These are phyloP conservation scores for Suillus subalutaceus DNA, from an alignment of 768 basidiomycete genomes.

Conservation along the genomic window DNA sequence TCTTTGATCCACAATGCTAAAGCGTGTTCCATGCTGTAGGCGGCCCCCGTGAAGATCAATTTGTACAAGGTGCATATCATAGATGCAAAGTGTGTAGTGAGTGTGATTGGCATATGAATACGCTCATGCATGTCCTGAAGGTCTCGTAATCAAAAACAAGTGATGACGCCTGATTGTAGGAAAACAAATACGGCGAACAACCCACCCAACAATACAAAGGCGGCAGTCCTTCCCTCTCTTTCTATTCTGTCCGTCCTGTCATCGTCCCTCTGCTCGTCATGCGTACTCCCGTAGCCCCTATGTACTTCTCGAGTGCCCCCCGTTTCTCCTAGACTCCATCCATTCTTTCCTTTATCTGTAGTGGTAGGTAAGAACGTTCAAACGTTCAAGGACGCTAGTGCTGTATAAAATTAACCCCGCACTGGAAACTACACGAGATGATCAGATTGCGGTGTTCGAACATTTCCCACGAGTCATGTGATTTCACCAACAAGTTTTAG, in stretches of 20 bases:
- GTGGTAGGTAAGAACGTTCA: too few species aligned
- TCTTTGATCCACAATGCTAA: too few species aligned
- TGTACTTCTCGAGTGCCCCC: not conserved
- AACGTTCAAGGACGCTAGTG: too few species aligned
- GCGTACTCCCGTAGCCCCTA: not conserved
- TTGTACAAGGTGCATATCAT: too few species aligned
- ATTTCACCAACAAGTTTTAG: too few species aligned
- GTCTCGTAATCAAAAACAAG: conserved; percentile 4
- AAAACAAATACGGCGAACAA: conserved; percentile 5
- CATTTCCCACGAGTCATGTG: too few species aligned
- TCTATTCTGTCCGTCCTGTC: not conserved
- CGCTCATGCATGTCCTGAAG: not conserved
- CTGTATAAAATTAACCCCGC: too few species aligned
- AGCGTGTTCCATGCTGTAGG: too few species aligned
- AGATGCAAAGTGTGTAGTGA: too few species aligned
- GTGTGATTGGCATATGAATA: not conserved
- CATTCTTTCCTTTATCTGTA: conserved; percentile 2
- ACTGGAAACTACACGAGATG: too few species aligned
- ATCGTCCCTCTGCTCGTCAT: not conserved
- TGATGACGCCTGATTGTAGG: conserved; percentile 6
- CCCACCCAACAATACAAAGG: conserved; percentile 3
- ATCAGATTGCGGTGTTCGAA: too few species aligned
- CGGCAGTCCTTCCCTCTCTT: conserved; percentile 8
- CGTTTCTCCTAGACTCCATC: not conserved
- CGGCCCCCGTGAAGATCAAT: too few species aligned